A percentile compares a stretch with the other conserved stretches of the same genome.
Evolutionary conservation across 2,329 filamentous ascomycete genomes (phyloP).

Genomic region (Cylindrodendrum hubeiense): DNA sequence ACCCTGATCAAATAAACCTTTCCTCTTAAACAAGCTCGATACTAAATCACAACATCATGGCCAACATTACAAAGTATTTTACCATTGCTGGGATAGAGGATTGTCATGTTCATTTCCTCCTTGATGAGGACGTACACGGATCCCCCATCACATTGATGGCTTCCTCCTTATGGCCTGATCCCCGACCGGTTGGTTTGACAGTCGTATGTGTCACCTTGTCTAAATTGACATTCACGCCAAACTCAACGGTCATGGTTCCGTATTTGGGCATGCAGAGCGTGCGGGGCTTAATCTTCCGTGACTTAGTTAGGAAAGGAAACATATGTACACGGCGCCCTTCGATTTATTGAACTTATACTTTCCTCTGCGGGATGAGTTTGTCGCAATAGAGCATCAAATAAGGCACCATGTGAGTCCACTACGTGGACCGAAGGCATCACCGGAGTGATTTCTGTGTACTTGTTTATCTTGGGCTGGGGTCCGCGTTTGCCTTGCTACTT

Average conservation of each 20-base stretch:
- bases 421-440: not conserved
- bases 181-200: slow-evolving; percentile 4
- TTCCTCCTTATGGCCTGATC: not conserved
- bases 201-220: not conserved
- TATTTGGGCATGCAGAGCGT: not conserved
- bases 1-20: not conserved
- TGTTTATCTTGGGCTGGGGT: not conserved
- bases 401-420: not conserved
- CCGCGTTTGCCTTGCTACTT: not conserved
- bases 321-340: not conserved
- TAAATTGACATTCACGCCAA: not conserved
- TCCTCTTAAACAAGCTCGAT: not conserved
- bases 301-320: not conserved
- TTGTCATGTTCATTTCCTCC: too few species aligned
- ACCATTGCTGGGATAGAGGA: too few species aligned
- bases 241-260: slow-evolving; percentile 8
- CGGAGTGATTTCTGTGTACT: not conserved
- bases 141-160: too few species aligned
- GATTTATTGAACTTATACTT: not conserved
- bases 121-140: too few species aligned
- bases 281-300: not conserved
- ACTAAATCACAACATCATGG: too few species aligned
- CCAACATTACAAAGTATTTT: too few species aligned
- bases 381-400: not conserved
- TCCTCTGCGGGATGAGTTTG: not conserved